Base-by-base conservation (phyloP, 202 grass and related monocot genomes). In the Bolboschoenoplectus hybrid region DNA sequence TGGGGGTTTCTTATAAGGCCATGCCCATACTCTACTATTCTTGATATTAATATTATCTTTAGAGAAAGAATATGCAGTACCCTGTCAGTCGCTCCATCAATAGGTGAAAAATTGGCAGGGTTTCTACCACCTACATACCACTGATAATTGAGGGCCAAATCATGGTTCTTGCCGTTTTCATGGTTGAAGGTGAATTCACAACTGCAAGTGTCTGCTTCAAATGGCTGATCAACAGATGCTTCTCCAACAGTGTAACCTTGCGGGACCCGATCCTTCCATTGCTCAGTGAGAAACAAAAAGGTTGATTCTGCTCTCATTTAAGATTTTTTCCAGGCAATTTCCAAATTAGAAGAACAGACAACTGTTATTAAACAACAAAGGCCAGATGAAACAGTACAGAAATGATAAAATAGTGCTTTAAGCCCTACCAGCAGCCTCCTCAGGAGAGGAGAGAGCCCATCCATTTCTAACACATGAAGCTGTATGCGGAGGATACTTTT, bases 381-480 rank as follows among this genome's bases (percentile, higher is more conserved):
- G 13, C 26, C 49, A 57, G 51, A 9, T 38, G 5, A 79, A 58
- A 58, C 52, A 58, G 50, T 58, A 79, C 52, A 58, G 1, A 57
- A 32, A 79, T 9, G 12, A 83, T 63, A 65, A 44, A 87, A 40
- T 51, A 74, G 8, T 34, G 32, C 55, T 85, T 61, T 36, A 67
- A 78, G 53, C 26, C 86, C 74, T 94, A 98, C 93, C 93, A 87
- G 89, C 86, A 85, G 93, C 89, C 80, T 90, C 75, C 76, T 98
- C 97, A 77, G 87, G 88, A 70, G 75, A 85, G 84, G 88, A 94
- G 87, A 96, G 87, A 85, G 87, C 90, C 97, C 97, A 98, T 71
- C 96, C 96, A 89, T 91, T 92, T 86, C 90, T 89, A 87, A 96
- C 91, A 90, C 96, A 98, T 73, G 90, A 91, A 92, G 97, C 87